Base-by-base conservation (phyloP, 257 asterid genomes). In the Nicotiana paniculata region DNA sequence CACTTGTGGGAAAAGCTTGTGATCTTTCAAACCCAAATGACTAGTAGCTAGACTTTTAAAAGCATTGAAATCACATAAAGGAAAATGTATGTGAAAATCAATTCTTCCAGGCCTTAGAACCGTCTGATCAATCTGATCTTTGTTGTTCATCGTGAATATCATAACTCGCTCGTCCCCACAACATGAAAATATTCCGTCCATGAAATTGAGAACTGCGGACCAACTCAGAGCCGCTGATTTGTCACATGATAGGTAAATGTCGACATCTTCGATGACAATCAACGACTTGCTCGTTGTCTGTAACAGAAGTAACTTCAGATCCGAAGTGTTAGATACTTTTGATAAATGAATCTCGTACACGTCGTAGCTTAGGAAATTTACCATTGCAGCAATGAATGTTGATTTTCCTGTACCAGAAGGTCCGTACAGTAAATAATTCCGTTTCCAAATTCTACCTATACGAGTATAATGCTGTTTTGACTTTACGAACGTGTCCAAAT, bases 401-500 rank as follows among this genome's bases (percentile, higher is more conserved):
- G 99, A 90, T 81, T 95, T 95, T 4, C 99, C 99, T 26, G 99
- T 93, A 3, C 99, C 99, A 3, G 95, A 84, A 12, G 92, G 84
- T 9, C 99, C 99, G 89, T 92, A 90, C 10, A 95, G 84, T 3
- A 95, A 81, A 82, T 93, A 95, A 86, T 97, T 95, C 80, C 98
- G 85, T 83, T 95, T 93, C 99, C 99, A 95, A 13, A 95, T 95
- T 4, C 94, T 92, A 69, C 98, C 99, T 37, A 93, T 84, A 1
- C 97, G 86, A 84, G 90, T 92, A 84, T 95, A 95, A 51, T 91
- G 90, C 90, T 93, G 97, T 82, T 90, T 92, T 83, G 94, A 88
- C 84, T 93, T 95, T n/a, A 90, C 61, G 74, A 95, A 95, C 24
- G 81, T 83, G 65, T 95, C 99, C 17, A 91, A 88, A 83, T 92